Evolutionary conservation across 148 eudicot genomes (phyloP), one percentile per base, ranked within the genome.

Genomic region (Vaccinium myrtillus): DNA sequence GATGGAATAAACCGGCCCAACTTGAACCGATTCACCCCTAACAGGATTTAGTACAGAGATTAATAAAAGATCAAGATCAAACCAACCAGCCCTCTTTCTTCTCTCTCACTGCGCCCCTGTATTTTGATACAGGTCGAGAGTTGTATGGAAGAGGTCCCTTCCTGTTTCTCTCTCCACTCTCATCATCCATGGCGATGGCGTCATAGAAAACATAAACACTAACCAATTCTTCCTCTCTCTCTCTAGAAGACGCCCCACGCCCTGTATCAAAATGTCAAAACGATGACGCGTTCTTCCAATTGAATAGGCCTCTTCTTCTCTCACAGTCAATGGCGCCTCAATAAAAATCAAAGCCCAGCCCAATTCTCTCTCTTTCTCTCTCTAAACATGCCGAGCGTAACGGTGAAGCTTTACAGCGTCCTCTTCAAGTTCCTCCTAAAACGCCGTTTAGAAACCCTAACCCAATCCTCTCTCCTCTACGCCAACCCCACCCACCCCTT

Each of bases 381-480:
- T 75, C 51, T 63, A 27, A 85, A 86, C 79, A 96, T 96, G 99
- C 98, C 98, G 39, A 89, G 89, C 81, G 89, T 96, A 32, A 82
- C 94, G 21, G 95, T 92, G 71, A 96, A 93, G 87, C 82, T 96
- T 2, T 94, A 94, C 92, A 94, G 98, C 89, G 92, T 92, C 1
- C 83, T 96, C 84, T 93, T 91, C 91, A 96, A 96, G 73, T 93
- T 93, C 83, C 78, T 92, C 7, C 88, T 94, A 25, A 94, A 92
- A 49, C 98, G 92, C 54, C 91, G 91, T 5, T 80, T 96, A 11
- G 93, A 93, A 51, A 87, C 85, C 85, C 90, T 90, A 27, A 39
- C 78, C 10, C 88, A 91, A 74, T 89, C 91, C 4, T 18, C 83
- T 25, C 61, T 59, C 10, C 25, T 23, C 10, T 23, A 50, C 54